Evolutionary conservation across 805 yeast genomes (phyloP).

Genomic region (Myxozyma udenii): DNA sequence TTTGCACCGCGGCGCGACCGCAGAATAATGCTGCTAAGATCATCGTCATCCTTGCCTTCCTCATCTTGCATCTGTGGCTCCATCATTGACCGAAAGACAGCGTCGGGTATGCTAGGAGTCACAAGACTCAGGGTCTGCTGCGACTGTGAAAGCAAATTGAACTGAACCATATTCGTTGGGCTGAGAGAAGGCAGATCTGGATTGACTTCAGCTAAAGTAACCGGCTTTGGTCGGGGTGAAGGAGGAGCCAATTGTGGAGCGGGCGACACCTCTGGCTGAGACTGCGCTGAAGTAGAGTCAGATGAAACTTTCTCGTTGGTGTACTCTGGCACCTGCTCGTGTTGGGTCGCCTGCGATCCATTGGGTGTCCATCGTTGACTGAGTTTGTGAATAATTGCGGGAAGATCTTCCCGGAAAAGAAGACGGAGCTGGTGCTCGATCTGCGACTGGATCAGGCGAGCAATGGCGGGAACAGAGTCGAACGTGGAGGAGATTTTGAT

Average conservation of each 20-base stretch:
- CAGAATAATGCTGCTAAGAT: conserved; percentile 22
- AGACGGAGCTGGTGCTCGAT: conserved; percentile 78
- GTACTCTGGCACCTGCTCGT: conserved; percentile 4
- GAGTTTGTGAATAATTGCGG: conserved; percentile 72
- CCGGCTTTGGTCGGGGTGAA: conserved; percentile 39
- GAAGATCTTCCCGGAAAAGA: conserved; percentile 77
- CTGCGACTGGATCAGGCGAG: conserved; percentile 76
- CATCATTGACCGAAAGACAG: conserved; percentile 52
- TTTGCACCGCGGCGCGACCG: conserved; percentile 25
- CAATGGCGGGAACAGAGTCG: conserved; percentile 77
- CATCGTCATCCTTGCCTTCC: conserved; percentile 26
- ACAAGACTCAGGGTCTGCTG: conserved; percentile 77
- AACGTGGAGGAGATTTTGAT: conserved; percentile 83
- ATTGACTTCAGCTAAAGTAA: conserved; percentile 51
- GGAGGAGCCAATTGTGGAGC: conserved; percentile 14
- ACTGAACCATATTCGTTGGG: conserved; percentile 62
- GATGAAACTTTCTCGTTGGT: conserved; percentile 20
- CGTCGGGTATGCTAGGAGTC: conserved; percentile 56
- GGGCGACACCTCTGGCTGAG: not conserved
- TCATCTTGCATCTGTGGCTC: conserved; percentile 20
- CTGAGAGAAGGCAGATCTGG: conserved; percentile 61
- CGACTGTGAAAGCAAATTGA: conserved; percentile 65
- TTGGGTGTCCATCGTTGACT: conserved; percentile 61
- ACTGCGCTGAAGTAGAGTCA: conserved; percentile 31
- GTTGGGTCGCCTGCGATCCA: conserved; percentile 26